Base-by-base conservation (phyloP, 2,329 filamentous ascomycete genomes). In the Colletotrichum falcatum region DNA sequence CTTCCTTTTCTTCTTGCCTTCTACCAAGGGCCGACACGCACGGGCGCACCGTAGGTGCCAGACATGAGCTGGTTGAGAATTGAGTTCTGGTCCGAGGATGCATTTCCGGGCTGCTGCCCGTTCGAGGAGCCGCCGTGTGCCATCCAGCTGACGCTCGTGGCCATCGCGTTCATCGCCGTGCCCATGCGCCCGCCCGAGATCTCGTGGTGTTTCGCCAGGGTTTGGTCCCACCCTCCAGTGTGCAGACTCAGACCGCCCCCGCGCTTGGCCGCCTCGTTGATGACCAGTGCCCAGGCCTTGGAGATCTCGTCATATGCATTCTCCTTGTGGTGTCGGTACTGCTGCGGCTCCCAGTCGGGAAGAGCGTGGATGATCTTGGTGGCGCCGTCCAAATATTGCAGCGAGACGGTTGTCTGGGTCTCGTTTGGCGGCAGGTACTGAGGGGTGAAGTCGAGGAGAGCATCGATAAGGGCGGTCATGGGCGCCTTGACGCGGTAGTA, bases 281-380 rank as follows among this genome's bases (percentile, higher is more conserved):
- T 92, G 60, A 97, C 95, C 74, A 97, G 81, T 20, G 94, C 91
- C 96, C 96, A 99, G 1, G 96, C 96, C 77, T 92, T 94, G 33
- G 94, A 92, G 73, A 99, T 95, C 78, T 98, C 96, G 77, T 99
- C 95, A 78, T 99, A 99, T 8, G 95, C 95, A 73, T 94, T 94
- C 74, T 97, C 92, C 81, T 98, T 98, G 84, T 97, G 94, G 76
- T 97, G 89, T 74, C 95, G 95, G 82, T 98, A 92, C 73, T 94
- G 90, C 71, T 92, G 92, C 54, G 91, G 94, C 75, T 96, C 93
- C 94, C 95, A 99, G 77, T 97, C 89, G 3, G 96, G 96, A 53
- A 99, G 86, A 48, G 91, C 87, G 80, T 99, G 95, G 66, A 98
- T 92, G 66, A 98, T 89, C 74, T 95, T 91, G 39, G 96, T 99